Percentiles rank a stretch among this genome's conserved stretches.
Conservation (phyloP, 805 yeast species). For the Barnettozyma californica region DNA sequence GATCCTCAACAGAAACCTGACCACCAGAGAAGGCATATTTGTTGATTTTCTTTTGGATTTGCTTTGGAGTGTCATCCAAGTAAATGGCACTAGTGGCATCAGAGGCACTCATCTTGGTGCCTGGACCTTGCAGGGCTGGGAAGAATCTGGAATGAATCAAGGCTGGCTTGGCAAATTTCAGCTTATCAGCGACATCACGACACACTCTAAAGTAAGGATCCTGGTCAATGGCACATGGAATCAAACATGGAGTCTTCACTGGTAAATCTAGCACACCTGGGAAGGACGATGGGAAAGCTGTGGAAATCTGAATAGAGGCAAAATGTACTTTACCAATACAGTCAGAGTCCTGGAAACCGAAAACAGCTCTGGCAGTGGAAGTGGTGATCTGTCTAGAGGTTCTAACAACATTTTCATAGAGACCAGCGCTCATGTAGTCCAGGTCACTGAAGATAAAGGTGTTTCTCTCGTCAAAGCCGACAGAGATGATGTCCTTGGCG, state of each 20-base stretch:
- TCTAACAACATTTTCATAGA: constrained; percentile 91
- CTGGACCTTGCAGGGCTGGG: constrained; percentile 97
- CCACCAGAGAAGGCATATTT: constrained; percentile 98
- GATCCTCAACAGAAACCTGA: constrained; percentile 80
- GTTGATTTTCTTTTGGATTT: constrained; percentile 89
- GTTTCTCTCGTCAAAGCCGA: constrained; percentile 91
- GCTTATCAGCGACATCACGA: constrained; percentile 93
- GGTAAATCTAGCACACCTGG: constrained; percentile 88
- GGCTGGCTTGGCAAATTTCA: constrained; percentile 86
- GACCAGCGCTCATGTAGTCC: constrained; percentile 86
- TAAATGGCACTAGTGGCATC: constrained; percentile 87
- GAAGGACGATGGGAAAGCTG: constrained; percentile 93
- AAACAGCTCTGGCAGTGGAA: constrained; percentile 94
- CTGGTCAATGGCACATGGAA: constrained; percentile 99
- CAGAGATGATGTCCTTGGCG: constrained; percentile 88
- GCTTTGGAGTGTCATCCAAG: constrained; percentile 91
- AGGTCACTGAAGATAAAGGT: constrained; percentile 94
- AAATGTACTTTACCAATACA: constrained; percentile 92
- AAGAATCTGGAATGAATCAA: constrained; percentile 91
- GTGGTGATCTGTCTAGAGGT: constrained; percentile 93
- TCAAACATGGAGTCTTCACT: constrained; percentile 88
- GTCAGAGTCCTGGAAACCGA: constrained; percentile 93
- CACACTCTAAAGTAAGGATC: constrained; percentile 97
- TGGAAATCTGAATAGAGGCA: constrained; percentile 93
- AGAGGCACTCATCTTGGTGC: constrained; percentile 95